Evolutionary conservation across 2,329 filamentous ascomycete species (phyloP), one percentile per base, ranked within the genome.

Genomic region (Sclerotinia trifoliorum): DNA sequence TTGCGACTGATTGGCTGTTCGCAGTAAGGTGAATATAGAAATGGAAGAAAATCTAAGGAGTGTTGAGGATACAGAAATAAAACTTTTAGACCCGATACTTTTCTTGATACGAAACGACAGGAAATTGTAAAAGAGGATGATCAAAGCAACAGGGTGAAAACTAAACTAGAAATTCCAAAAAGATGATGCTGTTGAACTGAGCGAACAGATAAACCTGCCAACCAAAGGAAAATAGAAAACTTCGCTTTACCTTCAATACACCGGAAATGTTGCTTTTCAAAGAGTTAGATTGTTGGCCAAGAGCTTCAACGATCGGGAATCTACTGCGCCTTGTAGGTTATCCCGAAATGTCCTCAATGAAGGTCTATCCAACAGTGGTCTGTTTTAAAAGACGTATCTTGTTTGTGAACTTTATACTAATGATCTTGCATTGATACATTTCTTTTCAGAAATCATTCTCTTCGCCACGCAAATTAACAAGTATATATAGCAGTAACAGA

Each of bases 251-350:
- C n/a, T 54, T 54, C 48, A 10, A 19, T 15, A 26, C 4, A 42
- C 10, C 10, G 6, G 26, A 15, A 4, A 21, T 29, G 35, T 21
- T 21, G n/a, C 32, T n/a, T 42, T 54, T 42, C 19, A 35, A 17
- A 24, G 11, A 8, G 15, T 17, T 39, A 2, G 21, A 29, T 42
- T 55, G 55, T 48, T 62, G 56, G 65, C 19, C 26, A 66, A 61
- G 21, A 49, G 19, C 15, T 35, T 35, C 46, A 15, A 21, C 46
- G 4, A 54, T 35, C 2, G 19, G 17, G 4, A 24, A 32, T 4
- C 21, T 61, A 19, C 65, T 67, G 56, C 55, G 56, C 56, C 65
- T 54, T 67, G n/a, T 26, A 44, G n/a, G n/a, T 48, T 15, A 24
- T 1, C 21, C 11, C 35, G 17, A 46, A 61, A 26, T 6, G 24